These are phyloP conservation scores for Alternaria sp. DNA, from an alignment of 2,329 filamentous ascomycete genomes.

Conservation along the genomic window DNA sequence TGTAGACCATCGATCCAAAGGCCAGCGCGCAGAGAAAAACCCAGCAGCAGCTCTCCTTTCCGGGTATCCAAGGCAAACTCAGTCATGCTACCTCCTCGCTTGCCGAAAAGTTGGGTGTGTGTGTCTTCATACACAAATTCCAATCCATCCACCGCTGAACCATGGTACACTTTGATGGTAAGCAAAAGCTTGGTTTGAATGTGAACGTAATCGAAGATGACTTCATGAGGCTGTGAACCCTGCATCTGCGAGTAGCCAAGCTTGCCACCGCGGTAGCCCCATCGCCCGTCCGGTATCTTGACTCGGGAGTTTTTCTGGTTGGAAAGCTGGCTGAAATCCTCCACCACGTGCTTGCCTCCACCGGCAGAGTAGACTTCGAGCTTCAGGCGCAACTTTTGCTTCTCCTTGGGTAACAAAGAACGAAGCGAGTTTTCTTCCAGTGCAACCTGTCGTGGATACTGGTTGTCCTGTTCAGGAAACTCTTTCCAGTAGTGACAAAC, in stretches of 20 bases:
- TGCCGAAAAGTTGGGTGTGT: slow-evolving; percentile 85
- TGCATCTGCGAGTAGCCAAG: slow-evolving; percentile 76
- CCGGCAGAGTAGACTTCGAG: slow-evolving; percentile 78
- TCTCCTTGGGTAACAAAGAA: slow-evolving; percentile 72
- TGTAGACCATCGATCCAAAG: slow-evolving; percentile 88
- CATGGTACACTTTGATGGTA: slow-evolving; percentile 77
- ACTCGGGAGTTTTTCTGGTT: slow-evolving; percentile 72
- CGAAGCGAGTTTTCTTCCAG: slow-evolving; percentile 79
- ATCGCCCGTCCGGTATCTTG: slow-evolving; percentile 76
- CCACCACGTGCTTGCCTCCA: slow-evolving; percentile 74
- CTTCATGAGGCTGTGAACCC: slow-evolving; percentile 71
- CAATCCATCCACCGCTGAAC: slow-evolving; percentile 78
- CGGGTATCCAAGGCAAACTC: slow-evolving; percentile 83
- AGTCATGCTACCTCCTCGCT: slow-evolving; percentile 72
- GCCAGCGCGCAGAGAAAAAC: slow-evolving; percentile 82
- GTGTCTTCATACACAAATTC: slow-evolving; percentile 94
- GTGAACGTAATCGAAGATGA: slow-evolving; percentile 73
- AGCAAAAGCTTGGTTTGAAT: slow-evolving; percentile 74
- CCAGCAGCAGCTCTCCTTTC: slow-evolving; percentile 83
- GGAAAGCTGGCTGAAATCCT: slow-evolving; percentile 73
- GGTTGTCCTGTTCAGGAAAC: slow-evolving; percentile 67
- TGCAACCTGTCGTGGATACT: slow-evolving; percentile 72
- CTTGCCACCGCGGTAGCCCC: slow-evolving; percentile 77
- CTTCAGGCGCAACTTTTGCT: slow-evolving; percentile 72
- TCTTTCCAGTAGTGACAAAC: slow-evolving; percentile 83